Conservation (phyloP, 192 early-diverging fungal genomes). For the Rhizoclosmatium globosum region DNA sequence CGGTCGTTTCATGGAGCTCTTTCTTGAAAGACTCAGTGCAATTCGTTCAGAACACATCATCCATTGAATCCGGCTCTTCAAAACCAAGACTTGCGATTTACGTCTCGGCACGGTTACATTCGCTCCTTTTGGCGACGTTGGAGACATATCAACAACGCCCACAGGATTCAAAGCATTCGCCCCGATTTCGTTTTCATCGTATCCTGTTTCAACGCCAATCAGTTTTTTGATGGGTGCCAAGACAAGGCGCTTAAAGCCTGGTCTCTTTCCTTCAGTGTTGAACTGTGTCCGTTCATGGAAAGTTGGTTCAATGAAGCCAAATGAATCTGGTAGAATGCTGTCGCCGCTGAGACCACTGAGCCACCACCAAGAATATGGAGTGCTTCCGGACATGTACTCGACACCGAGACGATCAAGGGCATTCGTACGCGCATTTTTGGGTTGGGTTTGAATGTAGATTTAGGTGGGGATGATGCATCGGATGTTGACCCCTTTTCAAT, state of each 20-base stretch:
- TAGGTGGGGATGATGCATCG: background rate
- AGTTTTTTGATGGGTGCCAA: slow-evolving; percentile 27
- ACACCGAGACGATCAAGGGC: slow-evolving; percentile 27
- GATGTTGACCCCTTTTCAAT: background rate
- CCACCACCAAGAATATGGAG: slow-evolving; percentile 40
- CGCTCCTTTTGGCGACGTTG: background rate
- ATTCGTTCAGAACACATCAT: background rate
- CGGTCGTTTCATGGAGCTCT: background rate
- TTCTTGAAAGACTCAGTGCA: background rate
- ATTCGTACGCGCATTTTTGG: slow-evolving; percentile 1
- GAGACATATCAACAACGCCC: background rate
- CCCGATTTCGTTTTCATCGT: background rate
- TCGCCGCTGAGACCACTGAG: slow-evolving; percentile 35
- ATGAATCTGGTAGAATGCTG: slow-evolving; percentile 34
- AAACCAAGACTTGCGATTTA: background rate
- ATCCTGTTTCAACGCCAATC: slow-evolving; percentile 33
- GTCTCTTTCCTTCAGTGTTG: slow-evolving; percentile 31
- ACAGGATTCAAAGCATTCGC: background rate
- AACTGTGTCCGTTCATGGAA: slow-evolving; percentile 35
- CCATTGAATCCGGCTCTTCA: background rate
- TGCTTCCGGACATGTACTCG: slow-evolving; percentile 16
- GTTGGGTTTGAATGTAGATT: background rate
- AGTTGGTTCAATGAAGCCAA: slow-evolving; percentile 32
- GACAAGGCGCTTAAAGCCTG: slow-evolving; percentile 33
- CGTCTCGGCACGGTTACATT: background rate